These are phyloP conservation scores for Aspergillus hancockii DNA, from an alignment of 495 filamentous ascomycete species.

Conservation along the genomic window DNA sequence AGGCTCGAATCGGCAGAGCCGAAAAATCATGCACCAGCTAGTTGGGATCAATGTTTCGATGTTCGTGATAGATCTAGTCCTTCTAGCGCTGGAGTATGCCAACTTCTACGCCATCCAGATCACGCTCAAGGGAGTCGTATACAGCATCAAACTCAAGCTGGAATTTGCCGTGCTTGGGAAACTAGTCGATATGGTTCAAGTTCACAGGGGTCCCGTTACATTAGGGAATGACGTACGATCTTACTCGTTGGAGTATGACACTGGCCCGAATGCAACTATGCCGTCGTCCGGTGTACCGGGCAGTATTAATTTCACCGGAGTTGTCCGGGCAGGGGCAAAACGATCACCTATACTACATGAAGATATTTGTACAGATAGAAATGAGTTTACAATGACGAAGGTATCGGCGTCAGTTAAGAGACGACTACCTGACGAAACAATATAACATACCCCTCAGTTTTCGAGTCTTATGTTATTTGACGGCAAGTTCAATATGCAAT, in stretches of 20 bases:
- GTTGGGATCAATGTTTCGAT: conserved; percentile 56
- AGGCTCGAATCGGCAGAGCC: conserved; percentile 41
- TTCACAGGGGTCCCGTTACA: conserved; percentile 29
- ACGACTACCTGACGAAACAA: conserved; percentile 1
- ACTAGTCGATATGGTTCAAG: conserved; percentile 44
- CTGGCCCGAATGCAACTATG: background rate
- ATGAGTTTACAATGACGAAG: conserved; percentile 22
- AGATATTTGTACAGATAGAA: conserved; percentile 7
- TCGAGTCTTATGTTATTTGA: too few species aligned
- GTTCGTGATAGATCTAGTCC: conserved; percentile 50
- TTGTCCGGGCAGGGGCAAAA: background rate
- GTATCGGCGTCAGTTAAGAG: conserved; percentile 21
- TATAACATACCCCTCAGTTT: background rate
- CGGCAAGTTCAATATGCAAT: too few species aligned
- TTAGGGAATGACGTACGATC: conserved; percentile 31
- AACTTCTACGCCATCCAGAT: conserved; percentile 56
- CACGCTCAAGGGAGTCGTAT: conserved; percentile 56
- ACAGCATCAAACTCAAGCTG: conserved; percentile 66
- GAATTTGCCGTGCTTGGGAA: conserved; percentile 63
- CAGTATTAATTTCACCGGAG: conserved; percentile 9
- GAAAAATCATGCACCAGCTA: conserved; percentile 54
- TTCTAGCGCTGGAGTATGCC: conserved; percentile 53
- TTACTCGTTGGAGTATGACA: conserved; percentile 17
- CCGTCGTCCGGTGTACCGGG: conserved; percentile 7
- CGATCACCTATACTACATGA: background rate